These are phyloP conservation scores for Xylaria arbuscula DNA, from an alignment of 2,329 filamentous ascomycete genomes.

Conservation along the genomic window DNA sequence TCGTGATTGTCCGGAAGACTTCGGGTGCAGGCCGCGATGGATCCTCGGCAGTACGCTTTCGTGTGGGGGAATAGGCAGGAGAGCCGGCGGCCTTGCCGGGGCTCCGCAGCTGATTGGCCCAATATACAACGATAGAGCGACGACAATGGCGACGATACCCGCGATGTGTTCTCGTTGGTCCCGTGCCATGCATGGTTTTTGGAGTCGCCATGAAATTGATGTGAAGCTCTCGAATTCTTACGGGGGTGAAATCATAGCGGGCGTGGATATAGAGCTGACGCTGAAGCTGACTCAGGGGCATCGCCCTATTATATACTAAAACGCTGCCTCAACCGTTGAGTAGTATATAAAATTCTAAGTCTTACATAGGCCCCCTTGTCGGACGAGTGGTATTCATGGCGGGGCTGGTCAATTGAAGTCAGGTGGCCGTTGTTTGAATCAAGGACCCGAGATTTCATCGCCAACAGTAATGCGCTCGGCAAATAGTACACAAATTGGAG, in stretches of 20 bases:
- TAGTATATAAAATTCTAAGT: background rate
- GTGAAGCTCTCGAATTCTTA: background rate
- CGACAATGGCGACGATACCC: constrained; percentile 27
- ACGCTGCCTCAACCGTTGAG: constrained; percentile 2
- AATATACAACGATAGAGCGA: constrained; percentile 1
- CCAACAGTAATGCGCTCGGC: constrained; percentile 11
- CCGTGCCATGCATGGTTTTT: background rate
- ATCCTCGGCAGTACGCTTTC: constrained; percentile 32
- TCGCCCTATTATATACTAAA: background rate
- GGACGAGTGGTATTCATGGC: background rate
- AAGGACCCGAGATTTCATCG: constrained; percentile 30
- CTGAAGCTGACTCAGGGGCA: constrained; percentile 6
- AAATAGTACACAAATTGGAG: constrained; percentile 23
- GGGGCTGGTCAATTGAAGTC: background rate
- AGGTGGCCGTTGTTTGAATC: constrained; percentile 5
- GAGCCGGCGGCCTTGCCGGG: constrained; percentile 24
- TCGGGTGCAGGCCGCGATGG: constrained; percentile 33
- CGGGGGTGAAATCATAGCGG: background rate
- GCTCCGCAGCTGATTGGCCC: constrained; percentile 24
- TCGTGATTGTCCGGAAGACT: constrained; percentile 33
- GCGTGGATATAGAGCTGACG: background rate
- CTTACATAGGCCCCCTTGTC: background rate
- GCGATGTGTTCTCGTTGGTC: background rate
- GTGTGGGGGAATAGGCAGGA: constrained; percentile 16
- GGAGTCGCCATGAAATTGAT: background rate